These are phyloP conservation scores for Lepidium sativum DNA, from an alignment of 345 rosid genomes.

Conservation along the genomic window DNA sequence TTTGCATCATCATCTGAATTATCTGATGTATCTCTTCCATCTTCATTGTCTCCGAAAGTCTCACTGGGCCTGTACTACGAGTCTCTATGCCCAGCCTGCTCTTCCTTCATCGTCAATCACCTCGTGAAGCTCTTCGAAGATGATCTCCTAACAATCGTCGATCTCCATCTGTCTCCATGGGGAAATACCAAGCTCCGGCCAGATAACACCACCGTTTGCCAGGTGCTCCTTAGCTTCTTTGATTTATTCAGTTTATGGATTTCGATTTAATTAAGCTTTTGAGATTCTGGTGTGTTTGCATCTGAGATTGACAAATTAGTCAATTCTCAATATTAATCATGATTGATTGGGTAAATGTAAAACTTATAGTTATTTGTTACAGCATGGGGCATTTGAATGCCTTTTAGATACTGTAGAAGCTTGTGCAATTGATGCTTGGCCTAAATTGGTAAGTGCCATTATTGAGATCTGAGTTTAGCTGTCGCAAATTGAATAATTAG, in stretches of 20 bases:
- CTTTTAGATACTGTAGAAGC: conserved; percentile 80
- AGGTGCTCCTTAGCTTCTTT: conserved; percentile 34
- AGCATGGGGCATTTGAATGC: conserved; percentile 87
- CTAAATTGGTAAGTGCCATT: conserved; percentile 43
- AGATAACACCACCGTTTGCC: conserved; percentile 54
- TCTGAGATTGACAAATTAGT: background rate
- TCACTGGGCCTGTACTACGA: conserved; percentile 60
- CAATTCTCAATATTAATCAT: background rate
- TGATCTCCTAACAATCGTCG: conserved; percentile 57
- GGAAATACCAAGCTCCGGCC: conserved; percentile 53
- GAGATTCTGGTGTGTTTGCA: background rate
- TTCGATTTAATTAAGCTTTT: background rate
- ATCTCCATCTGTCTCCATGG: conserved; percentile 74
- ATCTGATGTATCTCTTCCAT: conserved; percentile 13
- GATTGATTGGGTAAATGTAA: too few relatives aligned
- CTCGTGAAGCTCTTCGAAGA: conserved; percentile 42
- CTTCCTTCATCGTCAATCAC: conserved; percentile 53
- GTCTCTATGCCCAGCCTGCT: conserved; percentile 73
- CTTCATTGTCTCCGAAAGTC: conserved; percentile 35
- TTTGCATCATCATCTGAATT: conserved; percentile 3
- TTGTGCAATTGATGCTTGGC: conserved; percentile 75
- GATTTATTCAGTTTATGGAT: too few relatives aligned
- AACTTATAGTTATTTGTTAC: too few relatives aligned
- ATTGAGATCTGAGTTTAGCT: background rate
- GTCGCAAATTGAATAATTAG: background rate